Percentiles rank a stretch among this genome's conserved stretches.
phyloP scores from a whole-genome alignment of 805 yeast species.

The Pichia pseudocactophila region DNA sequence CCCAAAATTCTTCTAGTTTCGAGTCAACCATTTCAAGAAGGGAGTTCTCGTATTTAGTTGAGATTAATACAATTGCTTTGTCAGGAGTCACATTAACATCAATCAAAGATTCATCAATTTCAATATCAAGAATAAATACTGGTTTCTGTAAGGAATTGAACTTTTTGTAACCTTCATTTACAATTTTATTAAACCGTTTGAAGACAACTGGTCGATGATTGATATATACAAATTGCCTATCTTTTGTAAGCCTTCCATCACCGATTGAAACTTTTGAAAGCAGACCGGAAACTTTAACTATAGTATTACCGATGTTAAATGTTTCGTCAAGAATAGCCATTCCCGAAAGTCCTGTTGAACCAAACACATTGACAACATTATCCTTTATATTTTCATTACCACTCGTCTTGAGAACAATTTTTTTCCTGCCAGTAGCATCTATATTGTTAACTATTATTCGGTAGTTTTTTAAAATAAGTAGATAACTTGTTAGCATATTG shows the following conservation, averaged over 20 bases:
- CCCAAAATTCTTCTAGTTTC: slow-evolving; percentile 39
- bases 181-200: slow-evolving; percentile 43
- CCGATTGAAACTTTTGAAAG: slow-evolving; percentile 78
- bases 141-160: slow-evolving; percentile 74
- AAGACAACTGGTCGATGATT: slow-evolving; percentile 68
- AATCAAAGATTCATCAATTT: slow-evolving; percentile 39
- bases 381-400: slow-evolving; percentile 41
- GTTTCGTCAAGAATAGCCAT: slow-evolving; percentile 40
- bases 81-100: slow-evolving; percentile 93
- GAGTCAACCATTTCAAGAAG: slow-evolving; percentile 48
- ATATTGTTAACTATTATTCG: slow-evolving; percentile 55
- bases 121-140: slow-evolving; percentile 52
- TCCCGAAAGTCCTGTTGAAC: slow-evolving; percentile 54
- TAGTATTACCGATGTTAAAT: slow-evolving; percentile 29
- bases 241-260: slow-evolving; percentile 59
- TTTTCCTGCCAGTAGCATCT: slow-evolving; percentile 38
- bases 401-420: slow-evolving; percentile 48
- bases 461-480: slow-evolving; percentile 48
- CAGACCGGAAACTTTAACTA: slow-evolving; percentile 42
- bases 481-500: slow-evolving; percentile 53
- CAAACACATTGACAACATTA: slow-evolving; percentile 62
- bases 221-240: slow-evolving; percentile 66
- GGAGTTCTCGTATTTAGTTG: slow-evolving; percentile 42
- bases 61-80: slow-evolving; percentile 63
- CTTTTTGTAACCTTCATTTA: slow-evolving; percentile 66